Evolutionary conservation across 2,329 filamentous ascomycete species (phyloP), one percentile per base, ranked within the genome.

Genomic region (Hypoxylon sp.): DNA sequence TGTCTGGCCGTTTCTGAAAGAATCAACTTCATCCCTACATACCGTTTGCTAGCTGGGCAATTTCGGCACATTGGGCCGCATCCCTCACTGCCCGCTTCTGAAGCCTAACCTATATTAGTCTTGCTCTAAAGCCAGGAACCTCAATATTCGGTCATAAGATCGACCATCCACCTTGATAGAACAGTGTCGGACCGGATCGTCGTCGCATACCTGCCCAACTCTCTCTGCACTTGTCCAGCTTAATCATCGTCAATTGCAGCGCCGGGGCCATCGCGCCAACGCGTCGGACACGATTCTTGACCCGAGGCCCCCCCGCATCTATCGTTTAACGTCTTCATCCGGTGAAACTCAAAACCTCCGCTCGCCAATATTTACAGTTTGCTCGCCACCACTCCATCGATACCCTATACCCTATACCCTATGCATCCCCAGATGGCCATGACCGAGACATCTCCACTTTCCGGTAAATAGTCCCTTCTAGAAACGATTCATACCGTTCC

Each of bases 391-490:
- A 57, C 61, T 31, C 27, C 25, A 53, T 40, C 6, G n/a, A 33
- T 37, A 35, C 11, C 62, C n/a, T 60, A 20, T 60, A 46, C 42
- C 30, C 35, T 46, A 62, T 27, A 27, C 25, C 25, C 25, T 37
- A 37, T 37, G 33, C 33, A 37, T 48, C 56, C 59, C 54, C 59
- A 70, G 56, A 77, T 77, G 74, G 75, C 76, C 57, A 77, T 77
- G 75, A 71, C 71, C 61, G 75, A 75, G 68, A 73, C 75, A 33
- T 60, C 74, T 59, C 69, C 74, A 46, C 68, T 73, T 42, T 64
- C 73, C 54, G 75, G 76, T 77, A 75, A 74, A 57, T 62, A 59
- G 11, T 58, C 50, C 59, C 56, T 48, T 57, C 35, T 22, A 49
- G 49, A 55, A 63, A 40, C 44, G 55, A 35, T 17, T 42, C 20